phyloP scores from a whole-genome alignment of 495 filamentous ascomycete genomes.

The Podospora tetraspora region DNA sequence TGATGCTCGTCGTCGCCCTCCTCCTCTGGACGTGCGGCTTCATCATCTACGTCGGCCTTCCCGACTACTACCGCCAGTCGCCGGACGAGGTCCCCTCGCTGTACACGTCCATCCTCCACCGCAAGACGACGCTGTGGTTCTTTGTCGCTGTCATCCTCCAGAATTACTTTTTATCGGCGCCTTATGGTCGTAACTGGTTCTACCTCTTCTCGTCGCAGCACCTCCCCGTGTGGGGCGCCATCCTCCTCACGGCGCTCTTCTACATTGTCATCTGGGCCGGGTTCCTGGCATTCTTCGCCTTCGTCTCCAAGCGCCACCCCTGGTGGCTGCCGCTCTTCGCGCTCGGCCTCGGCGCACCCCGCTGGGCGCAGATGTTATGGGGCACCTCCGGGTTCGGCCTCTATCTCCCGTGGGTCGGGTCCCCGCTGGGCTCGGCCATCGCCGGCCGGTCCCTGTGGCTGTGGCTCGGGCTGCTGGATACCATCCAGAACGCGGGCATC shows the following conservation, averaged over 20 bases:
- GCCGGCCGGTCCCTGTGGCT: conserved; percentile 54
- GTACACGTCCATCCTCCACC: conserved; percentile 49
- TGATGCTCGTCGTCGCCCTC: conserved; percentile 45
- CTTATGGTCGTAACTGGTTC: conserved; percentile 56
- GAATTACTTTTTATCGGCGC: conserved; percentile 56
- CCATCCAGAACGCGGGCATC: conserved; percentile 53
- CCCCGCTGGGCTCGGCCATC: conserved; percentile 41
- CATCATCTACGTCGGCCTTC: conserved; percentile 51
- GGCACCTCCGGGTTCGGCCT: conserved; percentile 48
- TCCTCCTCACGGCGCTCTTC: conserved; percentile 50
- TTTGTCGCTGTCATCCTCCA: conserved; percentile 56
- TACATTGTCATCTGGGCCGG: conserved; percentile 52
- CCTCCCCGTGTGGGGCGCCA: conserved; percentile 45
- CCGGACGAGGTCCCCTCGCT: conserved; percentile 61
- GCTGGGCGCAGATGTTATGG: conserved; percentile 63
- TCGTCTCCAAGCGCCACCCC: conserved; percentile 46
- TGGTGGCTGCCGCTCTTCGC: conserved; percentile 64
- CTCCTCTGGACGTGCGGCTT: conserved; percentile 46
- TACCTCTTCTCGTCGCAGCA: conserved; percentile 50
- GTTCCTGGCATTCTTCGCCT: conserved; percentile 42
- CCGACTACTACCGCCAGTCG: conserved; percentile 59
- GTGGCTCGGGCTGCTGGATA: conserved; percentile 57
- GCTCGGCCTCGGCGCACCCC: conserved; percentile 54
- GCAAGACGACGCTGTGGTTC: conserved; percentile 56
- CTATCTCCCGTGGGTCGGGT: conserved; percentile 54